These are phyloP conservation scores for Colletotrichum viniferum DNA, from an alignment of 2,329 filamentous ascomycete genomes.

Conservation along the genomic window DNA sequence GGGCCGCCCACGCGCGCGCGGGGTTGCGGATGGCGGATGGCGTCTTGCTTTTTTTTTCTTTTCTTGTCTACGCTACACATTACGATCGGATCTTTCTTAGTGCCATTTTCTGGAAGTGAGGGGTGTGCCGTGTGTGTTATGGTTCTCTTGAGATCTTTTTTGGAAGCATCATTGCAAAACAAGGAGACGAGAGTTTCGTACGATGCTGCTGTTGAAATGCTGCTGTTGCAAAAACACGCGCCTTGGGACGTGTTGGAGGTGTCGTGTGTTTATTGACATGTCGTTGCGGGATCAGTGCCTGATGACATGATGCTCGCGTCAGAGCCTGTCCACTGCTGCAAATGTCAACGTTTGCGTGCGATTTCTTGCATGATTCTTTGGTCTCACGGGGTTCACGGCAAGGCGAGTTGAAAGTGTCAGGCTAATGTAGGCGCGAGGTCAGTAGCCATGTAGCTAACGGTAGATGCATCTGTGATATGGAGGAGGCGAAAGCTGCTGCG, in stretches of 20 bases:
- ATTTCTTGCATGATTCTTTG: neutral
- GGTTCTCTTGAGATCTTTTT: neutral
- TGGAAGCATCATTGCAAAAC: neutral
- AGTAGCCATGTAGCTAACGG: neutral
- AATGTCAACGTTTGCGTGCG: neutral
- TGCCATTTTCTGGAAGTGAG: neutral
- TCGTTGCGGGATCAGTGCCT: neutral
- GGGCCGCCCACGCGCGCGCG: neutral
- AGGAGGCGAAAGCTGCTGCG: neutral
- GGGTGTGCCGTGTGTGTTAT: neutral
- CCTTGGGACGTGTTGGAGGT: neutral
- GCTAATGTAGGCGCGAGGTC: constrained; percentile 11
- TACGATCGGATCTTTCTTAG: neutral
- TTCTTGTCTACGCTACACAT: neutral
- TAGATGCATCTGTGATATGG: neutral
- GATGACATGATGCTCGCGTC: neutral
- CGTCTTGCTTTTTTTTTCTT: neutral
- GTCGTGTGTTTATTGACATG: neutral
- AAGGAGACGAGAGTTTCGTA: neutral
- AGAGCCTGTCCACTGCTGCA: neutral
- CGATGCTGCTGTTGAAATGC: neutral
- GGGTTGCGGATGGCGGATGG: neutral
- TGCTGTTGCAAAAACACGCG: neutral
- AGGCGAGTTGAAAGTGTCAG: neutral
- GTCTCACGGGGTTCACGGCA: neutral